Percentiles rank a stretch among this genome's conserved stretches.
Evolutionary conservation across 257 asterid species (phyloP).

Genomic region (Coffea canephora): DNA sequence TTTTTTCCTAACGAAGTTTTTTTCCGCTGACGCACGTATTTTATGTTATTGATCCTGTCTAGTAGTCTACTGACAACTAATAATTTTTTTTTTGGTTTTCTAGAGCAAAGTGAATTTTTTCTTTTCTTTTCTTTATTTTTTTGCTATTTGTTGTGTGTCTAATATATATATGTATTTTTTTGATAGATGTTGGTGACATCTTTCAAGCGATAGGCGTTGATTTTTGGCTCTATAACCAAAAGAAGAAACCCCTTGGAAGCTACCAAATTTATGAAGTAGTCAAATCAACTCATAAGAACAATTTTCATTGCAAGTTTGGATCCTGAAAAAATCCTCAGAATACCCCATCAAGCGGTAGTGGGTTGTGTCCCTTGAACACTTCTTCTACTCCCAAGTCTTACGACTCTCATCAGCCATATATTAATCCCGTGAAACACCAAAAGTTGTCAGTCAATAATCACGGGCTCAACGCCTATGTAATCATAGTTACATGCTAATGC

Average conservation of each 20-base stretch:
- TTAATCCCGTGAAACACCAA: not conserved
- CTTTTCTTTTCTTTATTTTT: not conserved
- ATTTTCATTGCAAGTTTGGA: no score
- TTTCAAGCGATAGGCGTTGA: not conserved
- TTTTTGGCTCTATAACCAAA: not conserved
- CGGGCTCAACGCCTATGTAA: not conserved
- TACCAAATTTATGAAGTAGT: not conserved
- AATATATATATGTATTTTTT: no score
- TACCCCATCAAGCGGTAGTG: not conserved
- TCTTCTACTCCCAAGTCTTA: not conserved
- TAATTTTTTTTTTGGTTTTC: not conserved
- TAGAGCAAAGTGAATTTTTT: not conserved
- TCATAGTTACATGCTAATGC: not conserved
- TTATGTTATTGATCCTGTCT: not conserved
- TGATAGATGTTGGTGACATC: not conserved
- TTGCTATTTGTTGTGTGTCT: no score
- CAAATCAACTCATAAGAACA: not conserved
- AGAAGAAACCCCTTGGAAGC: not conserved
- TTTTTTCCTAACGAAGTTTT: not conserved
- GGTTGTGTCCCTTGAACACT: not conserved
- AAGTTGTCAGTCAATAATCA: not conserved
- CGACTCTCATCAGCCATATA: not conserved
- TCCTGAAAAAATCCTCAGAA: not conserved
- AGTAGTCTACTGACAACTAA: not conserved
- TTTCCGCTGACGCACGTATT: constrained; percentile 1